phyloP scores from a whole-genome alignment of 1,284 basidiomycete species.

The Paramarasmius palmivorus region DNA sequence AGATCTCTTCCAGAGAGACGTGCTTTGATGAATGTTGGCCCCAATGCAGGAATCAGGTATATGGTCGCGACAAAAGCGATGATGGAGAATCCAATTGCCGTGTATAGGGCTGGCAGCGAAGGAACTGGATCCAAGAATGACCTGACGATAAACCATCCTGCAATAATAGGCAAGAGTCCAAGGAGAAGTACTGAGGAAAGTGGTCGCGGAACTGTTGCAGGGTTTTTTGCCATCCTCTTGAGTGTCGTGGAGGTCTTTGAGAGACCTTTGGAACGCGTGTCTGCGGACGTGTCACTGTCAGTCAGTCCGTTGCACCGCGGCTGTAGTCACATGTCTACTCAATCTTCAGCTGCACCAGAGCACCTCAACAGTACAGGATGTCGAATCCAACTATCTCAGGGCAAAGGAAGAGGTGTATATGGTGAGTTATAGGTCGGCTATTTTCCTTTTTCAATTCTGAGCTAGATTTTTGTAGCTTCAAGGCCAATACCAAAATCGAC shows the following conservation, averaged over 20 bases:
- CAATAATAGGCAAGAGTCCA: slow-evolving; percentile 57
- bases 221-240: neutral
- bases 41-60: slow-evolving; percentile 75
- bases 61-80: slow-evolving; percentile 76
- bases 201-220: slow-evolving; percentile 41
- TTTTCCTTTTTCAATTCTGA: slow-evolving; percentile 2
- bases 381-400: slow-evolving; percentile 34
- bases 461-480: too few species aligned
- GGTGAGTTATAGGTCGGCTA: slow-evolving; percentile 36
- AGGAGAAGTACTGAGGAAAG: slow-evolving; percentile 55
- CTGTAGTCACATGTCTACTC: slow-evolving; percentile 7
- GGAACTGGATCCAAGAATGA: slow-evolving; percentile 70
- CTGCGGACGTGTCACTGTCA: neutral
- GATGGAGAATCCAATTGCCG: slow-evolving; percentile 79
- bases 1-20: slow-evolving; percentile 82
- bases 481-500: slow-evolving; percentile 61
- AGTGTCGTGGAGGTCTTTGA: neutral
- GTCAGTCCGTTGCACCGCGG: neutral
- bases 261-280: slow-evolving; percentile 1
- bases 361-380: slow-evolving; percentile 36
- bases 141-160: slow-evolving; percentile 66
- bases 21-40: slow-evolving; percentile 72
- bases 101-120: slow-evolving; percentile 67
- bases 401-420: slow-evolving; percentile 66
- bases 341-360: slow-evolving; percentile 15